phyloP scores from a whole-genome alignment of 352 stramenopile genomes.

The Hyaloperonospora brassicae region DNA sequence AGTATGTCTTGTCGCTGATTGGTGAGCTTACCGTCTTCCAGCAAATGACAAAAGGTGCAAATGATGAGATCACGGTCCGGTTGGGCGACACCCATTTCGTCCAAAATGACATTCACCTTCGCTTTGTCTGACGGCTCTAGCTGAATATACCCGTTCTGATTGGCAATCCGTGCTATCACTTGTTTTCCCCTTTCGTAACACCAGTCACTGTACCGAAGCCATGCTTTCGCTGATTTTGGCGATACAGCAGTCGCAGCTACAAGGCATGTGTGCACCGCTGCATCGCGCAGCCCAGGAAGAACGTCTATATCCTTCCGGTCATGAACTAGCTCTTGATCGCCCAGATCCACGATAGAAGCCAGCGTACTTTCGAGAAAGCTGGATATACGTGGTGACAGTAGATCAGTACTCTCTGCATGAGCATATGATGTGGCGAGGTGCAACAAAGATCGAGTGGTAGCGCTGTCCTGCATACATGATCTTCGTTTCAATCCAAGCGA shows the following conservation, averaged over 20 bases:
- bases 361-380: conserved; percentile 9
- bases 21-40: conserved; percentile 42
- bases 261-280: conserved; percentile 24
- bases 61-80: conserved; percentile 30
- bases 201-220: conserved; percentile 65
- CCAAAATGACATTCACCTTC: conserved; percentile 30
- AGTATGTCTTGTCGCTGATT: conserved; percentile 31
- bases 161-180: conserved; percentile 33
- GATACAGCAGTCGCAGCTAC: conserved; percentile 30
- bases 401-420: conserved; percentile 16
- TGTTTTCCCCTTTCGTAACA: conserved; percentile 48
- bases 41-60: conserved; percentile 39
- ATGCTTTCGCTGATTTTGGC: conserved; percentile 36
- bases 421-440: conserved; percentile 19
- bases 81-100: conserved; percentile 30
- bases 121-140: conserved; percentile 38
- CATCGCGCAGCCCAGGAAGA: conserved; percentile 8
- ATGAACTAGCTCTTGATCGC: neutral
- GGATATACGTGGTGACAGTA: conserved; percentile 8
- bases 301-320: neutral
- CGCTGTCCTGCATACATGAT: conserved; percentile 3
- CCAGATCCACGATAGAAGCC: neutral
- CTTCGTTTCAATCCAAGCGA: conserved; percentile 5
- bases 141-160: conserved; percentile 45
- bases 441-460: conserved; percentile 22